Evolutionary conservation across 192 early-diverging fungal species (phyloP).

Genomic region (Kickxella alabastrina): DNA sequence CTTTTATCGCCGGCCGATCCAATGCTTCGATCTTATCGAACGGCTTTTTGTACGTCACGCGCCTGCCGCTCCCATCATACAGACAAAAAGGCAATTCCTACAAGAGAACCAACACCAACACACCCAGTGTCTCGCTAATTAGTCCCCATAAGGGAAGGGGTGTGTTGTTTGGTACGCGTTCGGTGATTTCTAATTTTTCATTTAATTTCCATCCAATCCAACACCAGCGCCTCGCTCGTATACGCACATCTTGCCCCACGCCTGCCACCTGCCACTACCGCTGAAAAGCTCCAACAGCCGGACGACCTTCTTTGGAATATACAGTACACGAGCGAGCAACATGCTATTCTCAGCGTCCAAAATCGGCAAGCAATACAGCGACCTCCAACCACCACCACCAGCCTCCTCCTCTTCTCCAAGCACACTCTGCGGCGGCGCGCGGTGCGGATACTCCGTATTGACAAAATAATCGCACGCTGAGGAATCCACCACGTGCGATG

Average conservation of each 20-base stretch:
- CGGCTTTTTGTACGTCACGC: no score
- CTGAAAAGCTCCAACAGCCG: background rate
- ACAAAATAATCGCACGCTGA: constrained; percentile 27
- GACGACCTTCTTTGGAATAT: constrained; percentile 11
- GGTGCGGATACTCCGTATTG: constrained; percentile 12
- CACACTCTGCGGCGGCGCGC: background rate
- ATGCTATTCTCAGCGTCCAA: constrained; percentile 16
- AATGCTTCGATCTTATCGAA: no score
- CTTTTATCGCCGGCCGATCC: no score
- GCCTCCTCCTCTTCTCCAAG: background rate
- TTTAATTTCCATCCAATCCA: no score
- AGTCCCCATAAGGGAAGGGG: no score
- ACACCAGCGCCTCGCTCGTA: no score
- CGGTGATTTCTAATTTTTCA: no score
- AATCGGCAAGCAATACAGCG: constrained; percentile 19
- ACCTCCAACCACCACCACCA: background rate
- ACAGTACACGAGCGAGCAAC: constrained; percentile 22
- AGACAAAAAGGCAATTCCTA: no score
- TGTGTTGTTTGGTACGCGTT: no score
- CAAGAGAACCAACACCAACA: no score
- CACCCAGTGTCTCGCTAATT: no score
- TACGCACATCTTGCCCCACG: constrained; percentile 35
- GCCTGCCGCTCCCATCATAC: no score
- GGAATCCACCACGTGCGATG: constrained; percentile 14
- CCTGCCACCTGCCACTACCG: constrained; percentile 6